Base-by-base conservation (phyloP, 2,329 filamentous ascomycete genomes). In the Endothia cerciana region DNA sequence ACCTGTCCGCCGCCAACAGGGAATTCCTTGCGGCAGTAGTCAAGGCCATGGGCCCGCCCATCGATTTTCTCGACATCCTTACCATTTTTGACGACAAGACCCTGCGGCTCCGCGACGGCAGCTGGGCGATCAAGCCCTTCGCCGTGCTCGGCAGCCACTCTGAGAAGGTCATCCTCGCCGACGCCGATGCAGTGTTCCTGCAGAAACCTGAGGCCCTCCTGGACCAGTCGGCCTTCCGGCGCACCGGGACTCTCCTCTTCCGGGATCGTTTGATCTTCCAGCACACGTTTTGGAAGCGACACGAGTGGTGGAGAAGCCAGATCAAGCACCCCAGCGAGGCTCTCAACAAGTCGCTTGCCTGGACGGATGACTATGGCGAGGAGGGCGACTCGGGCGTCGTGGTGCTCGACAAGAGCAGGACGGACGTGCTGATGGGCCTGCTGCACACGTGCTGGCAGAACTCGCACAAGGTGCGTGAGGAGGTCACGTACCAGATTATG, bases 371-470 rank as follows among this genome's bases (percentile, higher is more conserved):
- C 4, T 80, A 78, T 17, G 74, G 78, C 22, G 79, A 82, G 63
- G 80, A 82, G 63, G 75, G 72, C 0, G 80, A 82, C 64, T 80
- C 78, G 0, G 79, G 80, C 0, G 70, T 80, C 3, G 78, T 82
- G 1, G 76, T 80, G 1, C 67, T 81, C 0, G 74, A 82, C 66
- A 83, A 82, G 69, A 69, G 73, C 0, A 73, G 78, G 0, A 65
- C 76, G 0, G 71, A 75, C 0, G 72, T 81, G 2, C 51, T 82
- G 15, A 72, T 78, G 13, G 80, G 74, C 0, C 70, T 82, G 1
- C 69, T 83, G 8, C 80, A 81, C 57, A 71, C 74, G 0, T 77
- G 74, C n/a, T 82, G 80, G 81, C 80, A 82, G 69, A 82, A 83
- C 60, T 77, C 76, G 1, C 70, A 74, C 7, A 70, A 66, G 0